A percentile compares a stretch with the other conserved stretches of the same genome.
These are phyloP conservation scores for Trypanosoma mega DNA, from an alignment of 208 protist genomes.

Conservation along the genomic window DNA sequence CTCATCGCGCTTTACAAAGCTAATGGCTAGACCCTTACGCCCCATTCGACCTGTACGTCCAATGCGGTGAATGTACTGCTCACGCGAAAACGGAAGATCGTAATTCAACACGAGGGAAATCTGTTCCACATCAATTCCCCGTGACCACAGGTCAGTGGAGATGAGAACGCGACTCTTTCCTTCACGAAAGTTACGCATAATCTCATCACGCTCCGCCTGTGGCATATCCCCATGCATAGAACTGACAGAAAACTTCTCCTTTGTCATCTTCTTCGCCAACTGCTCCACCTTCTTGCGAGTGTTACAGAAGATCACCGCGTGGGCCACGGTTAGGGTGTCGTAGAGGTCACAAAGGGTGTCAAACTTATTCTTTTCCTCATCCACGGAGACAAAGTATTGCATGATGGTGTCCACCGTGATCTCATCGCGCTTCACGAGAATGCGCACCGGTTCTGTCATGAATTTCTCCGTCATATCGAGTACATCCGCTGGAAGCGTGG, in stretches of 20 bases:
- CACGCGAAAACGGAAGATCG: constrained; percentile 94
- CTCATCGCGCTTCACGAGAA: constrained; percentile 99
- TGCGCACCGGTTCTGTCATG: constrained; percentile 97
- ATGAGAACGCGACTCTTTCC: constrained; percentile 98
- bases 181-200: constrained; percentile 97
- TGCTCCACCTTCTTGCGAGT: constrained; percentile 98
- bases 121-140: constrained; percentile 97
- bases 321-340: constrained; percentile 97
- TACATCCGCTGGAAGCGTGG: constrained; percentile 89
- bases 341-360: constrained; percentile 99
- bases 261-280: constrained; percentile 96
- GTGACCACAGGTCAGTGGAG: constrained; percentile 97
- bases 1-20: constrained; percentile 96
- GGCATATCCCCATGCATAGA: constrained; percentile 97
- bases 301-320: constrained; percentile 99
- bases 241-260: constrained; percentile 95
- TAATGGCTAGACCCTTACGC: constrained; percentile 98
- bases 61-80: constrained; percentile 96
- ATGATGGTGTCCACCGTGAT: constrained; percentile 98
- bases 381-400: constrained; percentile 98
- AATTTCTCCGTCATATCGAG: constrained; percentile 97
- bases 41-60: constrained; percentile 97
- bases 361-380: constrained; percentile 99
- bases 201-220: constrained; percentile 97
- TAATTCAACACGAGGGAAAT: constrained; percentile 99